These are phyloP conservation scores for Arthrobotrys musiformis DNA, from an alignment of 2,329 filamentous ascomycete genomes.

Conservation along the genomic window DNA sequence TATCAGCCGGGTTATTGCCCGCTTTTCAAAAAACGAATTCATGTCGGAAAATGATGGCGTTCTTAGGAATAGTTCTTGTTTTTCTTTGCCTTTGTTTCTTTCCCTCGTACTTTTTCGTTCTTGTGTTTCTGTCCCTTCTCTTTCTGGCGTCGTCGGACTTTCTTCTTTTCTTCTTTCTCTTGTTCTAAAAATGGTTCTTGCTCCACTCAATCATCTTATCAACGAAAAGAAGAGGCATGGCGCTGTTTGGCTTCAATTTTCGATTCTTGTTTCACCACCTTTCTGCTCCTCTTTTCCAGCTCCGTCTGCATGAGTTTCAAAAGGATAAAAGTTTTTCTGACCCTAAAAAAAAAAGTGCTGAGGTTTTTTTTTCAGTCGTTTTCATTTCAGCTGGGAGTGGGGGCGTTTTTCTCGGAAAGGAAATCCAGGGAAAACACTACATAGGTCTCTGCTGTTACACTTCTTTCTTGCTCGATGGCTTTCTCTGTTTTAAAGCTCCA, in stretches of 20 bases:
- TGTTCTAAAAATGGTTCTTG: conserved; percentile 21
- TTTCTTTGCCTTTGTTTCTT: conserved; percentile 4
- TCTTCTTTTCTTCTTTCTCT: not conserved
- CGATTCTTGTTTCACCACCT: not conserved
- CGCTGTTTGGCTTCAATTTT: not conserved
- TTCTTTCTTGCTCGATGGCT: not conserved
- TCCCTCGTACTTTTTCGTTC: not conserved
- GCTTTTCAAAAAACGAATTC: not conserved
- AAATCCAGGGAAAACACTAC: conserved; percentile 24
- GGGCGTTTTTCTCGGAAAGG: conserved; percentile 33
- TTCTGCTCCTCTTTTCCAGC: conserved; percentile 1
- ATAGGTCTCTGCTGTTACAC: not conserved
- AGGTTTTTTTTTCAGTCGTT: conserved; percentile 8
- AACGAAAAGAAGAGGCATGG: conserved; percentile 16
- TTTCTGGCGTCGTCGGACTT: not conserved
- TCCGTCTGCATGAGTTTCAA: conserved; percentile 7
- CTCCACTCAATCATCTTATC: conserved; percentile 16
- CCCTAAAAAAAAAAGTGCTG: conserved; percentile 6
- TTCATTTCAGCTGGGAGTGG: conserved; percentile 1
- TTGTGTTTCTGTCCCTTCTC: not conserved
- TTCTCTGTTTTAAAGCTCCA: not conserved
- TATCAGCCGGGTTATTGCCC: not conserved
- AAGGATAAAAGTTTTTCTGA: conserved; percentile 20
- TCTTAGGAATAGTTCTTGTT: not conserved
- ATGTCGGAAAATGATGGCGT: conserved; percentile 29